Conservation (phyloP, 2,329 filamentous ascomycete species). For the Pseudogymnoascus sp. region DNA sequence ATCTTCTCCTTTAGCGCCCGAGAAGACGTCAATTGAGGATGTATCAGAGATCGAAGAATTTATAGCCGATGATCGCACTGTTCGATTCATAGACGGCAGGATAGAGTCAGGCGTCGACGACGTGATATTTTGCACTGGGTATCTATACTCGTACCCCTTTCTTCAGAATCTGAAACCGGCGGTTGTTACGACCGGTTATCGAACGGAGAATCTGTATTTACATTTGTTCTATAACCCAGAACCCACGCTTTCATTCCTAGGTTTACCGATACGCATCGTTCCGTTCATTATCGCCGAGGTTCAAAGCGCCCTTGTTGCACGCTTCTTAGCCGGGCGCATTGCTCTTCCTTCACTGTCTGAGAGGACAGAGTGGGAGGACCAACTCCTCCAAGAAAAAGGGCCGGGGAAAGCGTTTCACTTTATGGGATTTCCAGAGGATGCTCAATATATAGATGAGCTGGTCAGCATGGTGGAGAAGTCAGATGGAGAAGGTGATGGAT, state of each 20-base stretch:
- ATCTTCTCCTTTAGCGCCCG: constrained; percentile 29
- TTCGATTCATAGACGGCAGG: constrained; percentile 59
- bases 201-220: constrained; percentile 66
- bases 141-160: constrained; percentile 79
- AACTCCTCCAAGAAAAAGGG: constrained; percentile 33
- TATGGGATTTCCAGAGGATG: constrained; percentile 52
- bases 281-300: constrained; percentile 76
- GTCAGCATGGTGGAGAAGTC: neutral
- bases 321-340: constrained; percentile 67
- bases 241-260: constrained; percentile 71
- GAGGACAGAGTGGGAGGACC: constrained; percentile 64
- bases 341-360: constrained; percentile 51
- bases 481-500: neutral
- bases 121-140: constrained; percentile 83
- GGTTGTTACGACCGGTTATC: constrained; percentile 59
- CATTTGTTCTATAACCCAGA: constrained; percentile 70
- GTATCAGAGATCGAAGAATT: constrained; percentile 48
- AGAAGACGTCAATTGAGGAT: constrained; percentile 15
- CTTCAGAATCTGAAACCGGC: constrained; percentile 40
- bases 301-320: constrained; percentile 68
- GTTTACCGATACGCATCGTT: constrained; percentile 74
- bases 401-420: constrained; percentile 40
- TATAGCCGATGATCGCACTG: constrained; percentile 44
- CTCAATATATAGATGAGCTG: constrained; percentile 60
- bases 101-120: constrained; percentile 63